Conservation (phyloP, 176 grass and related monocot genomes). For the Oryza nivara region DNA sequence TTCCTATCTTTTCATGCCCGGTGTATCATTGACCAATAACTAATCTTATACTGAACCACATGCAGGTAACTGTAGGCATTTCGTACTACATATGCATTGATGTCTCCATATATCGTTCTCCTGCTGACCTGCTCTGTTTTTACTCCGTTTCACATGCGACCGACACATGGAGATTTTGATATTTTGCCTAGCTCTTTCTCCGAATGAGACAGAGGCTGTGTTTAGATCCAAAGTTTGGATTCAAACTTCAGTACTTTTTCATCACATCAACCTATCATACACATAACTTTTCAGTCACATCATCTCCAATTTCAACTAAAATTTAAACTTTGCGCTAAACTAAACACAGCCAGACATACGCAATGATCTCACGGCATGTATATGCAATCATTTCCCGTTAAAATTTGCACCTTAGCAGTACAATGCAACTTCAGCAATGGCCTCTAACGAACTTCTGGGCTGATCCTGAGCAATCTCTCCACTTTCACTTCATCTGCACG, state of each 20-base stretch:
- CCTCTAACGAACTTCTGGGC: conserved; percentile 4
- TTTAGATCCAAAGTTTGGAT: no score
- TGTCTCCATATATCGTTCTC: neutral
- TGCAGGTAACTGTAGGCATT: neutral
- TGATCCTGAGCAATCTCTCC: neutral
- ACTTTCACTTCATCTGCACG: conserved; percentile 2
- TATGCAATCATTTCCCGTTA: conserved; percentile 32
- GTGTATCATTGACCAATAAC: conserved; percentile 9
- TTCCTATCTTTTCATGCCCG: neutral
- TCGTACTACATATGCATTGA: neutral
- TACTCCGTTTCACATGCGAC: conserved; percentile 11
- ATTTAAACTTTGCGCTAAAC: no score
- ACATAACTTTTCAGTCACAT: no score
- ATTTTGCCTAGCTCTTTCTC: conserved; percentile 31
- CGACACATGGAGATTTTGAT: conserved; percentile 34
- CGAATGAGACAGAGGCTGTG: conserved; percentile 15
- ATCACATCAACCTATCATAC: no score
- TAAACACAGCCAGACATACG: neutral
- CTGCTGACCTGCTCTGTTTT: conserved; percentile 13
- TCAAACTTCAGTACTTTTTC: no score
- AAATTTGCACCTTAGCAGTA: conserved; percentile 7
- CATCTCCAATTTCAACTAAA: no score
- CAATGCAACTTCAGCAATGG: neutral
- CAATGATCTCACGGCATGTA: conserved; percentile 15
- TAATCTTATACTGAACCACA: no score